Conservation (phyloP, 371 early-diverging fungal genomes). For the Mortierella sp. region DNA sequence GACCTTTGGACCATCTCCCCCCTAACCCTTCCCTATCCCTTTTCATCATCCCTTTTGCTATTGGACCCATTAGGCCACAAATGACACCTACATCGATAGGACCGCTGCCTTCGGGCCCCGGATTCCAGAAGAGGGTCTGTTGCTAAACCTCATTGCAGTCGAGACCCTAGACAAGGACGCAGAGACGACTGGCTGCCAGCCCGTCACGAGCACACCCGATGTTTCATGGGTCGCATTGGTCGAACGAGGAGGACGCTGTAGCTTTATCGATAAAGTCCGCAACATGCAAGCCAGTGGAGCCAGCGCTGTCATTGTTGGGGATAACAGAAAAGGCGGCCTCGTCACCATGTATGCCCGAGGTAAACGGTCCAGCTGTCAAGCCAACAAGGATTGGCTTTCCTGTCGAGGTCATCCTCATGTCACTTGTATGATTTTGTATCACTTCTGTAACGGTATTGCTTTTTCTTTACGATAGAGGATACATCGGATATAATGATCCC, state of each 20-base stretch:
- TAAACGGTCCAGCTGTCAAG: conserved; percentile 28
- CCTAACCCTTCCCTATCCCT: too few relatives aligned
- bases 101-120: conserved; percentile 74
- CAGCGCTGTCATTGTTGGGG: conserved; percentile 90
- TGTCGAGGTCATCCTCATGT: too few relatives aligned
- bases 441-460: too few relatives aligned
- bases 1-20: too few relatives aligned
- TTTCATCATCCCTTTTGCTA: too few relatives aligned
- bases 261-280: conserved; percentile 88
- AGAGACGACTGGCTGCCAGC: conserved; percentile 28
- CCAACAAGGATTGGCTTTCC: too few relatives aligned
- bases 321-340: conserved; percentile 75
- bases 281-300: conserved; percentile 90
- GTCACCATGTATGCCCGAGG: conserved; percentile 92
- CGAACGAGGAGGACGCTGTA: conserved; percentile 81
- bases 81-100: conserved; percentile 65
- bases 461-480: conserved; percentile 73
- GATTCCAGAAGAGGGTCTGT: conserved; percentile 64
- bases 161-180: conserved; percentile 38
- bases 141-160: conserved; percentile 59
- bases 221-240: conserved; percentile 84
- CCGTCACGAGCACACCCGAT: conserved; percentile 29
- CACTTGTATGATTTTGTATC: too few relatives aligned
- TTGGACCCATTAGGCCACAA: conserved; percentile 59
- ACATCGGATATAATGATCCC: conserved; percentile 82